Percentiles rank a stretch among this genome's conserved stretches.
Conservation (phyloP, 139 green algal species). For the Medakamo hakoo region DNA sequence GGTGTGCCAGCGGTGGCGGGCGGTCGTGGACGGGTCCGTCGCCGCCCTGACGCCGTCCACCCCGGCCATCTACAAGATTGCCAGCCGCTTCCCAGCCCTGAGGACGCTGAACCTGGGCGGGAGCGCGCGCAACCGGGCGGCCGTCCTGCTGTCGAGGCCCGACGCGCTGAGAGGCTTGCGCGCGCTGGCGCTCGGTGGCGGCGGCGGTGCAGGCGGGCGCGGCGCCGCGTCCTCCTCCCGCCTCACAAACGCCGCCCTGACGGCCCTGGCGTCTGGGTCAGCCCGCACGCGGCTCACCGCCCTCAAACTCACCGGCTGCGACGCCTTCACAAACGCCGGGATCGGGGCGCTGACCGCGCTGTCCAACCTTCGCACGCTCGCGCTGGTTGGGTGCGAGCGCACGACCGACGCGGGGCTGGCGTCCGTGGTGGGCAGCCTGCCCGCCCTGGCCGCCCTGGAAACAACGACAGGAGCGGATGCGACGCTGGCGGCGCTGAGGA, state of each 20-base stretch:
- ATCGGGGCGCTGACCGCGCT: background rate
- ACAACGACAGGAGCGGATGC: too few relatives aligned
- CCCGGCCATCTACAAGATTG: background rate
- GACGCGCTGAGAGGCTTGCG: background rate
- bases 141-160: background rate
- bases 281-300: background rate
- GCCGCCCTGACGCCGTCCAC: background rate
- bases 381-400: background rate
- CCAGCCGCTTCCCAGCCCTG: background rate
- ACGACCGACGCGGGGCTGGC: background rate
- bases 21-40: background rate
- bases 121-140: background rate
- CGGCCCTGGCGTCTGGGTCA: background rate
- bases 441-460: background rate
- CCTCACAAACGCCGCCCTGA: background rate
- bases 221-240: background rate
- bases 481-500: too few relatives aligned
- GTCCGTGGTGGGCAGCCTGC: background rate
- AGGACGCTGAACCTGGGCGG: background rate
- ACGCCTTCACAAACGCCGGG: background rate
- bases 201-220: too few relatives aligned
- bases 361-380: background rate
- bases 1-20: conserved; percentile 8
- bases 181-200: background rate
- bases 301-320: background rate